These are phyloP conservation scores for Phyllosticta citrichinensis DNA, from an alignment of 2,329 filamentous ascomycete genomes.

Conservation along the genomic window DNA sequence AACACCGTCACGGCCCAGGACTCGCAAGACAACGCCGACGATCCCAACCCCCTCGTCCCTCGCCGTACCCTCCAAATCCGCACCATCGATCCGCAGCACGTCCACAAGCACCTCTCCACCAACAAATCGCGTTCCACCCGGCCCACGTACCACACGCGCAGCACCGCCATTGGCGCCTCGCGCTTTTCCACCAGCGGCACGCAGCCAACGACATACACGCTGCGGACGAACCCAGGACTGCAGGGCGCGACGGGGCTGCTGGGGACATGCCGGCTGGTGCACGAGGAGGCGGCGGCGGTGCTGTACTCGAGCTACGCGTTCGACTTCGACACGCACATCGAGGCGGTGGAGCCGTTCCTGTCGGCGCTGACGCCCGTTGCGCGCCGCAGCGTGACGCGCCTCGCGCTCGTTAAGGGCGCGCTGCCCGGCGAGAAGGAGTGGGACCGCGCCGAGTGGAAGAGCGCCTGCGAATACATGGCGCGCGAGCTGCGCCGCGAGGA, in stretches of 20 bases:
- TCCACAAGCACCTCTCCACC: constrained; percentile 14
- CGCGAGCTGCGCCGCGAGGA: constrained; percentile 23
- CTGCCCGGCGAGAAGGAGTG: constrained; percentile 45
- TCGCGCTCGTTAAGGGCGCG: constrained; percentile 48
- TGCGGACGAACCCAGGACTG: constrained; percentile 31
- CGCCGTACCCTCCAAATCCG: constrained; percentile 32
- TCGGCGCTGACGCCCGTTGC: constrained; percentile 44
- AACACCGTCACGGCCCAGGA: constrained; percentile 19
- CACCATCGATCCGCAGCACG: constrained; percentile 27
- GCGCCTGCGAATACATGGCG: constrained; percentile 41
- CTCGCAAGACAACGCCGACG: constrained; percentile 28
- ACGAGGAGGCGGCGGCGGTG: constrained; percentile 46
- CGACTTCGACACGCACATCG: constrained; percentile 50
- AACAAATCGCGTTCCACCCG: constrained; percentile 22
- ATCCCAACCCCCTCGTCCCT: constrained; percentile 20
- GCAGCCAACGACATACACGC: constrained; percentile 46
- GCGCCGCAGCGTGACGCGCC: constrained; percentile 37
- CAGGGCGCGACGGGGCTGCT: constrained; percentile 34
- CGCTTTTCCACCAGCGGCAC: constrained; percentile 34
- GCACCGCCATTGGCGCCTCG: constrained; percentile 18
- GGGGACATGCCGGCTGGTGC: constrained; percentile 36
- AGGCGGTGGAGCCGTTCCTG: constrained; percentile 51
- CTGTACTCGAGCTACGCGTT: constrained; percentile 49
- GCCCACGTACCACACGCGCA: constrained; percentile 29
- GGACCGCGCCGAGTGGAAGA: constrained; percentile 46